Base-by-base conservation (phyloP, 1,284 basidiomycete species). In the Apiotrichum laibachii region DNA sequence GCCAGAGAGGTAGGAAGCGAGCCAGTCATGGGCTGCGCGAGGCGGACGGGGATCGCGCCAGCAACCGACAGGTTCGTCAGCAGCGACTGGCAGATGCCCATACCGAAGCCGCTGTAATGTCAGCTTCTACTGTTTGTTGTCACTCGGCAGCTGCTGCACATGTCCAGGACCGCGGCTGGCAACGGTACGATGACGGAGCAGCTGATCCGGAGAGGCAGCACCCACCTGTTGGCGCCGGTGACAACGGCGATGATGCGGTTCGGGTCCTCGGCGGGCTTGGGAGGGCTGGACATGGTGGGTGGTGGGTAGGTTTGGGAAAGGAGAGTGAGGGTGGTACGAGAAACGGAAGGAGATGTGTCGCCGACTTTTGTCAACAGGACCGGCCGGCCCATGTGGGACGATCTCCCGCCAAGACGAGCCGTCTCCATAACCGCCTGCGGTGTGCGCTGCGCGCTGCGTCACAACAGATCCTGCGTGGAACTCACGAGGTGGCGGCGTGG, bases 11-110 rank as follows among this genome's bases (percentile, higher is more conserved):
- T 61, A 18, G 68, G 62, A 1, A 72, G 53, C n/a, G 73, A 70
- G 19, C 68, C 62, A 4, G 37, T 11, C 49, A 67, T 66, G 6
- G 71, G 70, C 5, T 61, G 61, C 4, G 69, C 68, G 16, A 59
- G 62, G 18, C 66, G 70, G 7, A 72, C 59, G n/a, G 63, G 65
- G 3, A 58, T 43, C 16, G 62, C 67, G 8, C 66, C 62, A 1
- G 70, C 65, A 18, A 69, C 62, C 7, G 85, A 85, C 21, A 93
- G 81, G 70, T 90, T 87, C 62, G 81, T 76, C 50, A 94, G 81
- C 9, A 95, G 83, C 53, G 90, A 86, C 60, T 88, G 85, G 77
- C 90, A 92, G 51, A 90, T 87, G 1, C 89, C 90, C 69, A 88
- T 87, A 13, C 91, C 92, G 34, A 93, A 83, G 57, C 92, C 91